Base-by-base conservation (phyloP, 495 filamentous ascomycete genomes). In the Jackrogersella multiformis region DNA sequence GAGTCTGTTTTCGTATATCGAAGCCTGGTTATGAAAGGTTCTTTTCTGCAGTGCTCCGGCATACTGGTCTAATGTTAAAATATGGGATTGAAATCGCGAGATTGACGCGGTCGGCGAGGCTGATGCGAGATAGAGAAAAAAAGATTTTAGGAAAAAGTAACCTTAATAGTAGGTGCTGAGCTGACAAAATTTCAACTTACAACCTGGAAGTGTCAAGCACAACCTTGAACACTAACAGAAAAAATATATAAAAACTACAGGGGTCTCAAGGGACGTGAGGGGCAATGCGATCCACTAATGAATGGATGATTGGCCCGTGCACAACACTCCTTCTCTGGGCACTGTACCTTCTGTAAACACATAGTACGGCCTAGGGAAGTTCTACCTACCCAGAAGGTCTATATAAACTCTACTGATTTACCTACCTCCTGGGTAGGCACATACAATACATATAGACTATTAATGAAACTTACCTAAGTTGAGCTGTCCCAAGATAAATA, bases 61-160 rank as follows among this genome's bases (percentile, higher is more conserved):
- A 70, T 70, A 46, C 61, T 70, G 67, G 24, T 46, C 42, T 55
- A 41, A 54, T 16, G 7, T 9, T 61, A 38, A n/a, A 36, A 45
- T 49, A 18, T 21, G 36, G 20, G 44, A 28, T 23, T 4, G 16
- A 44, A 5, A 36, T 45, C n/a, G 56, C 26, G 39, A 60, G 26
- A 23, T 23, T 54, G 39, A 39, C 16, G 48, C 46, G 39, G 12
- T 20, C 30, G 26, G 38, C 15, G 44, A 64, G 49, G 55, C 48
- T 53, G 53, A 8, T n/a, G 10, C 35, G 42, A 41, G 36, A 15
- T 44, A 55, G 36, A 41, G 30, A 15, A 51, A 55, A 61, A 51
- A 59, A 61, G 42, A 36, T 46, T 32, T 44, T 35, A 64, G 20
- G 36, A 58, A 60, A 60, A 55, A 53, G 12, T 8, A 53, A 24